These are phyloP conservation scores for Lentinus tigrinus DNA, from an alignment of 768 basidiomycete species.

Conservation along the genomic window DNA sequence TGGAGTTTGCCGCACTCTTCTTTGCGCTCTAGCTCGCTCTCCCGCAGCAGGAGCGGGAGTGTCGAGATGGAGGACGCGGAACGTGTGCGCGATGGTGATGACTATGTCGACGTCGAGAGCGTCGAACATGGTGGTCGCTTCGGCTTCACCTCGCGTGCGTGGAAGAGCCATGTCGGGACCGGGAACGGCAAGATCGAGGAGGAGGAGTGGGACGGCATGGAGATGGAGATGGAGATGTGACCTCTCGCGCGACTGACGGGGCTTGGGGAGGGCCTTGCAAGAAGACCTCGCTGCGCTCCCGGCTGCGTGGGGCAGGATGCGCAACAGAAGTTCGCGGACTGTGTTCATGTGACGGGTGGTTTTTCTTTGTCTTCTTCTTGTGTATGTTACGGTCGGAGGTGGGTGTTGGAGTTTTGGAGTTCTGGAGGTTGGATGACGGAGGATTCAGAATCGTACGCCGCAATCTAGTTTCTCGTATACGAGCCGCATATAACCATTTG, in stretches of 20 bases:
- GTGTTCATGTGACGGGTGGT: neutral
- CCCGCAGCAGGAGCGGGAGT: slow-evolving; percentile 36
- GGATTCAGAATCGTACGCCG: neutral
- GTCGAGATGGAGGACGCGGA: slow-evolving; percentile 34
- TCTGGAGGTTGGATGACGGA: neutral
- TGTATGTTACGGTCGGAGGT: neutral
- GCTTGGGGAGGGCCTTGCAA: neutral
- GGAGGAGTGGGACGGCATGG: slow-evolving; percentile 46
- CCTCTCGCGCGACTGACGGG: too few species aligned
- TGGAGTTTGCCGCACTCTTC: slow-evolving; percentile 61
- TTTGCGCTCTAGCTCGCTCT: slow-evolving; percentile 36
- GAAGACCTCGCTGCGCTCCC: neutral
- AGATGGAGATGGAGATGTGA: slow-evolving; percentile 73
- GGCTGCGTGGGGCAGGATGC: neutral
- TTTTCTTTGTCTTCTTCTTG: neutral
- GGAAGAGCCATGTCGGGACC: slow-evolving; percentile 21
- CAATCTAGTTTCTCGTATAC: neutral
- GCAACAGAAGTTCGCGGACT: neutral
- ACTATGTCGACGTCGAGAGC: slow-evolving; percentile 28
- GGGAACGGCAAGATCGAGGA: slow-evolving; percentile 36
- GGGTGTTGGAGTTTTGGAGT: too few species aligned
- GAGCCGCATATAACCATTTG: neutral
- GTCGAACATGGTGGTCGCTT: slow-evolving; percentile 21
- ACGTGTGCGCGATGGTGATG: slow-evolving; percentile 24
- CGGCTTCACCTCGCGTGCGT: slow-evolving; percentile 28